Evolutionary conservation across 2,329 filamentous ascomycete genomes (phyloP), one percentile per base, ranked within the genome.

Genomic region (Phoma sp.): DNA sequence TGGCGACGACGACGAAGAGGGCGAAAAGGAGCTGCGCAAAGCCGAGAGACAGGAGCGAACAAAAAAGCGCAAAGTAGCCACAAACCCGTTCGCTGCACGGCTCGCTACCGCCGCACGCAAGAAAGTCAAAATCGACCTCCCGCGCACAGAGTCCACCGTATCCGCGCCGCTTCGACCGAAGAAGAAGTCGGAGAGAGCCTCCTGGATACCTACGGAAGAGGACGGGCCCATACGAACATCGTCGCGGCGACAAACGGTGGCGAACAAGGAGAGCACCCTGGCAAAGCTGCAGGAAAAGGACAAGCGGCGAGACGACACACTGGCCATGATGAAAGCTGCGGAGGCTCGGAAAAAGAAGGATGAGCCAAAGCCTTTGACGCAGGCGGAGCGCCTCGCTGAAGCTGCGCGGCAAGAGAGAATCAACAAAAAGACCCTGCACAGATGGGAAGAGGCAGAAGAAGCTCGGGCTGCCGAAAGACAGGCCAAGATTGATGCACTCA

Each of bases 371-470:
- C 84, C 89, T 25, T 87, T 96, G 85, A 96, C 92, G 6, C 94
- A 97, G 75, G 91, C 86, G 39, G 88, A 98, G 73, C 85, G 92
- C 33, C 81, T 97, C 25, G 88, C 86, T 25, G 91, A 96, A 75
- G 93, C 93, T 1, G 91, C 88, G 17, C 79, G 88, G 47, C 88
- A 96, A 6, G 95, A 98, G 76, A 89, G 89, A 75, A 83, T 88
- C 67, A 97, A 99, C 75, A 85, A 89, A 64, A 96, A 91, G 81
- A 98, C 89, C 75, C 78, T 96, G 69, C 97, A 94, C 70, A 84
- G 91, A 51, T 98, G 94, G 93, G 93, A 98, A 74, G 89, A 92
- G 74, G 91, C 92, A 6, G 95, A 99, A 77, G 92, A 92, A 76
- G 87, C 89, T 72, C 87, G 94, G 55, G 90, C 93, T 63, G 91